These are phyloP conservation scores for Durotheca rogersii DNA, from an alignment of 495 filamentous ascomycete species.

Conservation along the genomic window DNA sequence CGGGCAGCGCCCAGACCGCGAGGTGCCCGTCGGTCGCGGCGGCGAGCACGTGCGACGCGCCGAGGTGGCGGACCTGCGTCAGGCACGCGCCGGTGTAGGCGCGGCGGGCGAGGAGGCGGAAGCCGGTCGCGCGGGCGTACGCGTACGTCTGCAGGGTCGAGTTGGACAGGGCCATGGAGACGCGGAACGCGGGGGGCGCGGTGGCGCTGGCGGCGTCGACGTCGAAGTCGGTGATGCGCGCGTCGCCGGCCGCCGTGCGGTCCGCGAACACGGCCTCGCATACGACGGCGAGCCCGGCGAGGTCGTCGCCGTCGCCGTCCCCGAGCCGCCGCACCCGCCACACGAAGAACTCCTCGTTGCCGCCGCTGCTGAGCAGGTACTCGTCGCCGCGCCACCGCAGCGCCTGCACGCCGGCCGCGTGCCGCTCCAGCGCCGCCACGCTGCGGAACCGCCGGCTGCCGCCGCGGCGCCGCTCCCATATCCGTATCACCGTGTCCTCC, in stretches of 20 bases:
- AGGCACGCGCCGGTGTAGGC: conserved; percentile 79
- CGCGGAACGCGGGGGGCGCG: conserved; percentile 44
- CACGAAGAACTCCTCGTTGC: conserved; percentile 83
- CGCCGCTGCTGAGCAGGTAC: conserved; percentile 80
- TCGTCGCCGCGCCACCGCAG: conserved; percentile 69
- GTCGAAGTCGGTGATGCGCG: conserved; percentile 75
- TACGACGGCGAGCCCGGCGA: conserved; percentile 54
- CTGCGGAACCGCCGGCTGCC: conserved; percentile 42
- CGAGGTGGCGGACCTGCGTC: conserved; percentile 63
- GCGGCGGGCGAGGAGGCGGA: conserved; percentile 56
- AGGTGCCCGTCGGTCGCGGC: conserved; percentile 50
- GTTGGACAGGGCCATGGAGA: conserved; percentile 75
- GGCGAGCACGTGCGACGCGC: conserved; percentile 50
- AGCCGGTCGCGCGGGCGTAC: conserved; percentile 53
- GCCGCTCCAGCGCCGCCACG: conserved; percentile 65
- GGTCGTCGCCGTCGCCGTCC: conserved; percentile 38
- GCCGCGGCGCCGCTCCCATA: conserved; percentile 53
- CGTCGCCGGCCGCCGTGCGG: conserved; percentile 61
- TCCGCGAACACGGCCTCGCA: conserved; percentile 64
- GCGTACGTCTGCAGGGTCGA: conserved; percentile 69
- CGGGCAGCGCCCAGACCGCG: conserved; percentile 43
- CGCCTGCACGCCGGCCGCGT: conserved; percentile 81
- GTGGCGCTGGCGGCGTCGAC: conserved; percentile 36
- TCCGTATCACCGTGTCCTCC: conserved; percentile 82
- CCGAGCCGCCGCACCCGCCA: conserved; percentile 66